Evolutionary conservation across 805 yeast species (phyloP).

Genomic region (fission yeast (Schizosaccharomyces pombe)): DNA sequence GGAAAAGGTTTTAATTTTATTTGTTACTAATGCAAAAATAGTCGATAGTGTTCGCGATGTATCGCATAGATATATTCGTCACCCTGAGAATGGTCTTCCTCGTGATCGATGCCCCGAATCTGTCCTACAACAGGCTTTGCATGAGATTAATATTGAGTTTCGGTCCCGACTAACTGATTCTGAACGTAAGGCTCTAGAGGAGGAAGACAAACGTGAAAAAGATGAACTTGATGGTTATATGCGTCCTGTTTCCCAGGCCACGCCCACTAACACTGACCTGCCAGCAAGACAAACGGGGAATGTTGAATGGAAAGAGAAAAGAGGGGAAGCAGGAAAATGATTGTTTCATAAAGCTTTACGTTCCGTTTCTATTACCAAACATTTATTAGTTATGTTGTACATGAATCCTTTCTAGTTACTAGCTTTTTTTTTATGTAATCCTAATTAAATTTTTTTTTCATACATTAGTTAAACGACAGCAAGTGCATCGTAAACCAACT

Average conservation of each 20-base stretch:
- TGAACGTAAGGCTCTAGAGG: conserved; percentile 19
- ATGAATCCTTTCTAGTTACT: too few species aligned
- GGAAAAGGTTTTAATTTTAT: background rate
- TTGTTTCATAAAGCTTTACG: too few species aligned
- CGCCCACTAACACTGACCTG: conserved; percentile 4
- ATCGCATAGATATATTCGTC: background rate
- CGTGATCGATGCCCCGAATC: background rate
- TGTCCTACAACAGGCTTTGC: conserved; percentile 25
- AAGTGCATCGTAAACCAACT: conserved; percentile 1
- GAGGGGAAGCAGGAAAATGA: conserved; percentile 55
- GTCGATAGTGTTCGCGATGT: conserved; percentile 3
- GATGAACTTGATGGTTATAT: conserved; percentile 10
- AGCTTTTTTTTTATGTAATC: too few species aligned
- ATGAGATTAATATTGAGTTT: conserved; percentile 18
- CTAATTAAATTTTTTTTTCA: background rate
- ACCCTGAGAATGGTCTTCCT: background rate
- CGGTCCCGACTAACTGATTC: conserved; percentile 15
- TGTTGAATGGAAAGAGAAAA: conserved; percentile 43
- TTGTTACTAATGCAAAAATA: background rate
- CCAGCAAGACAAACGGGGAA: conserved; percentile 55
- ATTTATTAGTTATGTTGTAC: too few species aligned
- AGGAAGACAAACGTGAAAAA: conserved; percentile 19
- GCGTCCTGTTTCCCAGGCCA: conserved; percentile 7
- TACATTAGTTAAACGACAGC: background rate
- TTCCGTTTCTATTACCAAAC: too few species aligned